Evolutionary conservation across 805 yeast species (phyloP), one percentile per base, ranked within the genome.

Genomic region (Clavispora fructus): DNA sequence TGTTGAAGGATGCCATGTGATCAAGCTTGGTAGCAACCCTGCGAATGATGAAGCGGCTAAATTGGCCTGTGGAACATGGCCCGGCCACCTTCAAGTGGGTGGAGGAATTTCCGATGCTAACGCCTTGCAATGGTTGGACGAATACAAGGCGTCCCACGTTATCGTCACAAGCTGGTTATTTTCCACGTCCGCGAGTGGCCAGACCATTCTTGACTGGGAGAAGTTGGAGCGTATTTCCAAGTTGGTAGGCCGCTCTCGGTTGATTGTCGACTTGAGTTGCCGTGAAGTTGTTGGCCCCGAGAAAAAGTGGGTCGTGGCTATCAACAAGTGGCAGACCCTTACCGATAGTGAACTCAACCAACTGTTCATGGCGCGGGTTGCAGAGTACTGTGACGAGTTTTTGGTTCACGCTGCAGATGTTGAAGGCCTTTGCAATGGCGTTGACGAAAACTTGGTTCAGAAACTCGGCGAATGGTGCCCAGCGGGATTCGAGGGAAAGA

Each of bases 381-480:
- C 83, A 8, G 46, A 71, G 41, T 87, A 84, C 65, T 88, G 97
- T 57, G 77, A 80, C 52, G 99, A 94, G 67, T 87, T 92, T 59
- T 69, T 94, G 44, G 84, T 94, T 14, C 99, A 94, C 68, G 99
- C 99, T 3, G 99, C 99, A 0, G 99, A 94, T 65, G 98, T 94
- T 3, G 99, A 94, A 66, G 99, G 99, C 0, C 73, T 94, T 14
- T 94, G 99, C 63, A 77, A 80, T 37, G 99, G 99, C 0, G 87
- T 94, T 30, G 99, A 94, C 59, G 82, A 83, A 59, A 78, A 81
- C 14, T 70, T 94, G 38, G 97, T 94, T 6, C 47, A 49, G 26
- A 76, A 76, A 46, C 69, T 94, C 35, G 89, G 89, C 19, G 80
- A 83, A 53, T 94, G 98, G 98, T 75, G 81, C 52, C 77, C 75